phyloP scores from a whole-genome alignment of 306 rosid species.

The Urtica urens region DNA sequence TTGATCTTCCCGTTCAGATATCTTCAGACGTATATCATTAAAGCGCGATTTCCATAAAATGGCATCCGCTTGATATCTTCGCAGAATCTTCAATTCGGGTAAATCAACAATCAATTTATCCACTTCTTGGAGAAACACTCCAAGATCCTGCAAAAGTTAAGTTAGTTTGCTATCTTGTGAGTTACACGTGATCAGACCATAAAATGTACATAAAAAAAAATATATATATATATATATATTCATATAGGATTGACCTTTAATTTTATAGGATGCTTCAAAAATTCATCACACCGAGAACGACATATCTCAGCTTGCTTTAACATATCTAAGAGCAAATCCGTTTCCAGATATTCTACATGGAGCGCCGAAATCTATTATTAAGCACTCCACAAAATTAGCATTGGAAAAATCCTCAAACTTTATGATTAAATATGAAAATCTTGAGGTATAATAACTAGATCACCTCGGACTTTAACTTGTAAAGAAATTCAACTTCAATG shows the following conservation, averaged over 20 bases:
- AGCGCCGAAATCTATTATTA: constrained; percentile 50
- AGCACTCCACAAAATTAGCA: not conserved
- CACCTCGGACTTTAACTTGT: constrained; percentile 68
- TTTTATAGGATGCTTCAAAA: constrained; percentile 48
- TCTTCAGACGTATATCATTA: constrained; percentile 35
- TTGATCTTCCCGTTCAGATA: constrained; percentile 44
- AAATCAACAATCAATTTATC: constrained; percentile 40
- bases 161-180: constrained; percentile 13
- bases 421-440: not conserved
- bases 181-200: constrained; percentile 8
- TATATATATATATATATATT: not conserved
- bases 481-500: constrained; percentile 45
- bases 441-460: constrained; percentile 17
- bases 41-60: constrained; percentile 53
- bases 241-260: constrained; percentile 43
- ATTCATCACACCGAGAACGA: constrained; percentile 41
- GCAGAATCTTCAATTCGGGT: constrained; percentile 66
- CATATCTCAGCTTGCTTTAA: constrained; percentile 52
- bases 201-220: constrained; percentile 3
- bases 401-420: not conserved
- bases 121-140: constrained; percentile 56
- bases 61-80: constrained; percentile 52
- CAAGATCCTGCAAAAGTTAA: constrained; percentile 45
- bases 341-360: constrained; percentile 56
- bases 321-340: constrained; percentile 46